phyloP scores from a whole-genome alignment of 805 yeast species.

The Metschnikowia borealis region DNA sequence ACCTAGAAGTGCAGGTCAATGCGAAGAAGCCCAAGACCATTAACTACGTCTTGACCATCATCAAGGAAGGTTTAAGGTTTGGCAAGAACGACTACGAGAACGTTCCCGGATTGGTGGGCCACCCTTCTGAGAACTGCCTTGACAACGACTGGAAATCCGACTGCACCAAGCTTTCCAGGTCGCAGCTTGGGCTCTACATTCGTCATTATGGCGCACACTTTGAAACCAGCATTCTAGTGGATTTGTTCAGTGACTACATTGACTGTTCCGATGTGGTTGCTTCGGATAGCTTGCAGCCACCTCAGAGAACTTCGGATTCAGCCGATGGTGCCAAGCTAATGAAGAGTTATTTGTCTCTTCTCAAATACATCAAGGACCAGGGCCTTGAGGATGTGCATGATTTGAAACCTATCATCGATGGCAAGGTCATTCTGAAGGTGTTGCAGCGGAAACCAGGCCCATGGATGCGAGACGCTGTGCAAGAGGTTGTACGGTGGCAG shows the following conservation, averaged over 20 bases:
- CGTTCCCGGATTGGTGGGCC: constrained; percentile 41
- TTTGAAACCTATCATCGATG: constrained; percentile 68
- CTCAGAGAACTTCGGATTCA: neutral
- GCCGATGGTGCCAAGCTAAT: constrained; percentile 6
- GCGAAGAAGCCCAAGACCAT: constrained; percentile 32
- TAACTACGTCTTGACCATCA: constrained; percentile 46
- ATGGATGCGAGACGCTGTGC: constrained; percentile 66
- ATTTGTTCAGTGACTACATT: constrained; percentile 29
- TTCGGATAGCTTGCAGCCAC: neutral
- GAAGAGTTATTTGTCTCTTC: constrained; percentile 29
- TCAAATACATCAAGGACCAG: constrained; percentile 26
- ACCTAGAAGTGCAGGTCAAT: constrained; percentile 32
- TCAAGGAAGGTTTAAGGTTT: constrained; percentile 68
- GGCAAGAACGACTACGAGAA: constrained; percentile 53
- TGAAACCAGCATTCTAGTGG: constrained; percentile 38
- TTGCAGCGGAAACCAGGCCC: constrained; percentile 74
- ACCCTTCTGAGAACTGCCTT: constrained; percentile 11
- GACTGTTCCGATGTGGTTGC: neutral
- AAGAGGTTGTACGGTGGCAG: constrained; percentile 67
- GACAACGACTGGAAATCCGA: constrained; percentile 16
- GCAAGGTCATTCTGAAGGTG: constrained; percentile 57
- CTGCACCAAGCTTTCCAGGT: constrained; percentile 34
- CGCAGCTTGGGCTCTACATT: constrained; percentile 58
- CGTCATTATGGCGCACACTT: constrained; percentile 53
- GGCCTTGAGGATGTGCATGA: constrained; percentile 42